Evolutionary conservation across 2,329 filamentous ascomycete genomes (phyloP).

Genomic region (Diaporthe sp.): DNA sequence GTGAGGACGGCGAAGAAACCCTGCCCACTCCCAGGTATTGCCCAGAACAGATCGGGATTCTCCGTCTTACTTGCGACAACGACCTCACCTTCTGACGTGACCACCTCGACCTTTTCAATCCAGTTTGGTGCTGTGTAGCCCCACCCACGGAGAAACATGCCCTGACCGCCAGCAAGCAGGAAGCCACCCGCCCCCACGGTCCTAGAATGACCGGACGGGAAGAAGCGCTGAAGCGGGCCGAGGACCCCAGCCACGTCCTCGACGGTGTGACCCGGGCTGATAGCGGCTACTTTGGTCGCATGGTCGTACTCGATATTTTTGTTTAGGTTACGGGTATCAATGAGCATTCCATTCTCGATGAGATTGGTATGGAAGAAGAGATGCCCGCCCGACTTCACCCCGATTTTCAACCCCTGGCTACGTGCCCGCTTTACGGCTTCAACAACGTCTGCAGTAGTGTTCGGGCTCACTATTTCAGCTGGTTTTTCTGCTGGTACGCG

Average conservation of each 20-base stretch:
- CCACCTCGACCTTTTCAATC: background rate
- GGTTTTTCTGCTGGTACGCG: background rate
- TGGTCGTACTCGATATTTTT: background rate
- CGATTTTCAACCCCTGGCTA: background rate
- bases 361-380: background rate
- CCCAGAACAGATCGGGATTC: background rate
- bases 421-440: slow-evolving; percentile 1
- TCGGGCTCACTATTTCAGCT: background rate
- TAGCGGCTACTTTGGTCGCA: background rate
- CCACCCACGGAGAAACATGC: background rate
- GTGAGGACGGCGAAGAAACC: background rate
- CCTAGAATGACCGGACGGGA: background rate
- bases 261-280: background rate
- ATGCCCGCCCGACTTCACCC: background rate
- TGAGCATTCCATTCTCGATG: background rate
- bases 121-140: background rate
- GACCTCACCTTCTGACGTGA: background rate
- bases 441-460: background rate
- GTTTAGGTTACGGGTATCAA: slow-evolving; percentile 1
- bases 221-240: background rate
- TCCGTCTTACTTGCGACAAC: slow-evolving; percentile 6
- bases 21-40: background rate
- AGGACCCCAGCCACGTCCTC: background rate
- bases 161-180: background rate
- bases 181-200: background rate